Percentiles rank a stretch among this genome's conserved stretches.
Conservation (phyloP, 2,329 filamentous ascomycete species). For the Aspergillus sp. region DNA sequence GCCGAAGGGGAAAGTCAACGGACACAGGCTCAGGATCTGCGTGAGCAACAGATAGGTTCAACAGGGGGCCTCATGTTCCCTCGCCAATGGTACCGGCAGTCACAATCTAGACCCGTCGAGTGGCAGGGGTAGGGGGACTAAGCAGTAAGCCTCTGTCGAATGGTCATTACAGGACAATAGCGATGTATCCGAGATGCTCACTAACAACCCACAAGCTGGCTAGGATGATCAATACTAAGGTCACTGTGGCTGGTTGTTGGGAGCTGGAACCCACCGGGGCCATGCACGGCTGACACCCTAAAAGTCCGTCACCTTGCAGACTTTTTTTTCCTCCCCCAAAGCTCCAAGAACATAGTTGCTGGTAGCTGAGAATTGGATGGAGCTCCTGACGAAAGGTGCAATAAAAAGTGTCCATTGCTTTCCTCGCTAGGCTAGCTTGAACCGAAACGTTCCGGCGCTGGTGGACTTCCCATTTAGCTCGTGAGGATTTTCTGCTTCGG, state of each 20-base stretch:
- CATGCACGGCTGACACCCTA: conserved; percentile 12
- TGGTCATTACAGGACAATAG: conserved; percentile 2
- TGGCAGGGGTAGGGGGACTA: conserved; percentile 1
- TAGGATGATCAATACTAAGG: conserved; percentile 7
- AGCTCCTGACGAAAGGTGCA: conserved; percentile 12
- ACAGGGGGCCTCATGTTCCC: background rate
- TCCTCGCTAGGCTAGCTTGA: conserved; percentile 13
- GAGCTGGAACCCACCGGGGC: conserved; percentile 1
- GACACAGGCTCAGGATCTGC: background rate
- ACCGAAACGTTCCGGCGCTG: conserved; percentile 18
- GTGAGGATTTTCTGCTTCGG: conserved; percentile 24
- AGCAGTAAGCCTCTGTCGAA: conserved; percentile 1
- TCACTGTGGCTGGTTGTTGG: background rate
- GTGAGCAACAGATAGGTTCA: background rate
- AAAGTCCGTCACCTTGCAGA: conserved; percentile 9
- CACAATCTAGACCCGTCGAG: conserved; percentile 7
- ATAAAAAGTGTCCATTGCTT: conserved; percentile 16
- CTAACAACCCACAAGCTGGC: conserved; percentile 14
- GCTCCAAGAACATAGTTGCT: background rate
- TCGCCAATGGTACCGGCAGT: conserved; percentile 1
- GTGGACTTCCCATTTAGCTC: conserved; percentile 17
- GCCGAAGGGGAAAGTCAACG: background rate
- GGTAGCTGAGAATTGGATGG: conserved; percentile 9
- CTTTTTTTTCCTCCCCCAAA: background rate
- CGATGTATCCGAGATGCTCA: conserved; percentile 3